Percentiles rank a stretch among this genome's conserved stretches.
phyloP scores from a whole-genome alignment of 2,329 filamentous ascomycete genomes.

The Didymellaceae sp. region DNA sequence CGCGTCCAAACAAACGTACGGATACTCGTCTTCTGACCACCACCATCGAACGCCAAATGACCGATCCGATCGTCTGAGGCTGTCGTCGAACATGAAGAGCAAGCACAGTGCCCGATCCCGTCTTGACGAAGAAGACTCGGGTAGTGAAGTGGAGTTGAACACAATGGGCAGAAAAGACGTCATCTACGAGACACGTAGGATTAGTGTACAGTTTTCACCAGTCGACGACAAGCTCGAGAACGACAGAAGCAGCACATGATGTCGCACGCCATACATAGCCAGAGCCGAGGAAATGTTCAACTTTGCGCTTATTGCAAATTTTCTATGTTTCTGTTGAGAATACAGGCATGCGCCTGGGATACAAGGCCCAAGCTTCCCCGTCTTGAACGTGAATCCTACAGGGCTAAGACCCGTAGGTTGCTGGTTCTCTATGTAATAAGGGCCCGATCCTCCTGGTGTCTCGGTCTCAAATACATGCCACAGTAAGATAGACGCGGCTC shows the following conservation, averaged over 20 bases:
- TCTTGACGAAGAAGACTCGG: constrained; percentile 24
- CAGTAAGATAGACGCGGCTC: not conserved
- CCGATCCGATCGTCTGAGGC: constrained; percentile 15
- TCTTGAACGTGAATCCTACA: too few relatives aligned
- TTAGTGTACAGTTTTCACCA: constrained; percentile 31
- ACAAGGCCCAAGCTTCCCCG: too few relatives aligned
- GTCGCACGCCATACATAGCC: not conserved
- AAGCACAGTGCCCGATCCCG: constrained; percentile 15
- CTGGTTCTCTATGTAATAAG: not conserved
- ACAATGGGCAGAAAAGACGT: constrained; percentile 27
- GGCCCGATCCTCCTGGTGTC: not conserved
- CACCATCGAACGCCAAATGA: constrained; percentile 14
- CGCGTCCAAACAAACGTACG: constrained; percentile 25
- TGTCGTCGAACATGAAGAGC: constrained; percentile 14
- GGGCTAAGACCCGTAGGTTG: too few relatives aligned
- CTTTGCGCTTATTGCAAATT: not conserved
- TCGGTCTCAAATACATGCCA: not conserved
- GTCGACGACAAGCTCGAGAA: constrained; percentile 9
- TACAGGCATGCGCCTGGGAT: too few relatives aligned
- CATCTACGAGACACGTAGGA: constrained; percentile 28
- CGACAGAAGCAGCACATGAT: not conserved
- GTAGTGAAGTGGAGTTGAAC: constrained; percentile 33
- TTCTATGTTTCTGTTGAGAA: not conserved
- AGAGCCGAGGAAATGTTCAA: not conserved
- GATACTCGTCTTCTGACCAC: constrained; percentile 19